Conservation (phyloP, 345 rosid species). For the Psidium guajava region DNA sequence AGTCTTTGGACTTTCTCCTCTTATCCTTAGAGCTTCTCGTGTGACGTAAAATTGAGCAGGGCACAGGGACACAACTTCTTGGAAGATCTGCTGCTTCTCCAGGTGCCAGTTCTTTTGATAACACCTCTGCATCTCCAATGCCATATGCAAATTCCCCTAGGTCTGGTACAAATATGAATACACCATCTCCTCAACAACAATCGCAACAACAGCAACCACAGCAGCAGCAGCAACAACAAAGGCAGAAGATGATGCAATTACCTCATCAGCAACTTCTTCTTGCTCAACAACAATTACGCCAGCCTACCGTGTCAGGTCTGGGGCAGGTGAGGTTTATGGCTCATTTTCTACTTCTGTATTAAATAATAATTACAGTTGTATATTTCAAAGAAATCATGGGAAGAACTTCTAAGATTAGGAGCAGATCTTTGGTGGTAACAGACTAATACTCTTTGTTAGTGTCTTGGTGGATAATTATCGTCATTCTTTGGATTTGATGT, state of each 20-base stretch:
- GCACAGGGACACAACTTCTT: constrained; percentile 59
- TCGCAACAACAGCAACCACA: constrained; percentile 53
- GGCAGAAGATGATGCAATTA: constrained; percentile 16
- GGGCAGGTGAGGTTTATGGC: neutral
- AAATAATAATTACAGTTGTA: neutral
- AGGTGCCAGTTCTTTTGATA: constrained; percentile 51
- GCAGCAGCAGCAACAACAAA: constrained; percentile 46
- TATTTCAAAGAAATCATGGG: neutral
- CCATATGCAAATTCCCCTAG: constrained; percentile 89
- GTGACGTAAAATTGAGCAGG: constrained; percentile 26
- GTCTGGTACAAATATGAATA: constrained; percentile 61
- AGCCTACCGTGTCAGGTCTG: neutral
- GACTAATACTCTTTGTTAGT: neutral
- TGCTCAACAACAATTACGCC: neutral
- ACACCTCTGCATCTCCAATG: constrained; percentile 71
- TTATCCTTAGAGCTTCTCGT: neutral
- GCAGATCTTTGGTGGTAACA: neutral
- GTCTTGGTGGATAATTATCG: neutral
- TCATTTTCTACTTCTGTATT: neutral
- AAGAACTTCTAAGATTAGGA: neutral
- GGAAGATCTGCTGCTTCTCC: constrained; percentile 93
- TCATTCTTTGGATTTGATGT: neutral
- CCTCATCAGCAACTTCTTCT: constrained; percentile 25
- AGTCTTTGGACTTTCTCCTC: neutral
- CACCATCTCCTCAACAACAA: constrained; percentile 86